A percentile compares a stretch with the other conserved stretches of the same genome.
Evolutionary conservation across 2,329 filamentous ascomycete genomes (phyloP).

Genomic region (Ophiostoma novo-ulmi): DNA sequence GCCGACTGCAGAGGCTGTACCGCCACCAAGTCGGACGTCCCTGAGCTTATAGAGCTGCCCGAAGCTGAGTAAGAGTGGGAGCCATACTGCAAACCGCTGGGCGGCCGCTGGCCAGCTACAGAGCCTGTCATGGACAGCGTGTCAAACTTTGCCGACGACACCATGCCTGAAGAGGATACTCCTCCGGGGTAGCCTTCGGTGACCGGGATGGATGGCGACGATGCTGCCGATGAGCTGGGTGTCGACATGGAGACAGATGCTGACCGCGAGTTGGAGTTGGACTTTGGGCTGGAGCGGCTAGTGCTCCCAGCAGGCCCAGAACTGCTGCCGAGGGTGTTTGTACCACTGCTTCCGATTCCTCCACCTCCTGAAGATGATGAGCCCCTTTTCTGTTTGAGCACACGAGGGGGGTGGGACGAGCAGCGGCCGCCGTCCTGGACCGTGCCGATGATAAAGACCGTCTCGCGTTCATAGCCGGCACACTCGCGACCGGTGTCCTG

Average conservation of each 20-base stretch:
- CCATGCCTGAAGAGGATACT: not conserved
- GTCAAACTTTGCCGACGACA: constrained; percentile 12
- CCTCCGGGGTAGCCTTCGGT: not conserved
- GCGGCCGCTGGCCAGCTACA: not conserved
- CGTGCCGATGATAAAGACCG: constrained; percentile 60
- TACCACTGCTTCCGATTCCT: constrained; percentile 22
- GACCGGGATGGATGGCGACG: constrained; percentile 18
- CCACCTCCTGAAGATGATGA: not conserved
- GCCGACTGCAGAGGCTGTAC: constrained; percentile 44
- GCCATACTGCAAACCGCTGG: not conserved
- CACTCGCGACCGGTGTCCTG: constrained; percentile 52
- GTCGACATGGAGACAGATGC: constrained; percentile 3
- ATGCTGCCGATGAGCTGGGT: constrained; percentile 17
- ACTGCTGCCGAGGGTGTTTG: constrained; percentile 12
- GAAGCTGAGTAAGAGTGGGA: not conserved
- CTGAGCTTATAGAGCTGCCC: not conserved
- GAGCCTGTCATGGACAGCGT: not conserved
- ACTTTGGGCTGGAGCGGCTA: constrained; percentile 9
- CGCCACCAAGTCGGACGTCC: constrained; percentile 32
- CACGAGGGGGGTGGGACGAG: constrained; percentile 51
- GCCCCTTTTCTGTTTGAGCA: constrained; percentile 38
- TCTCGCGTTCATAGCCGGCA: constrained; percentile 57
- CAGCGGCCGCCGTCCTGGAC: constrained; percentile 50
- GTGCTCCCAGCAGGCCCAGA: constrained; percentile 6
- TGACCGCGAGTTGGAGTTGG: constrained; percentile 12